These are phyloP conservation scores for Penicillium paxilli DNA, from an alignment of 495 filamentous ascomycete genomes.

Conservation along the genomic window DNA sequence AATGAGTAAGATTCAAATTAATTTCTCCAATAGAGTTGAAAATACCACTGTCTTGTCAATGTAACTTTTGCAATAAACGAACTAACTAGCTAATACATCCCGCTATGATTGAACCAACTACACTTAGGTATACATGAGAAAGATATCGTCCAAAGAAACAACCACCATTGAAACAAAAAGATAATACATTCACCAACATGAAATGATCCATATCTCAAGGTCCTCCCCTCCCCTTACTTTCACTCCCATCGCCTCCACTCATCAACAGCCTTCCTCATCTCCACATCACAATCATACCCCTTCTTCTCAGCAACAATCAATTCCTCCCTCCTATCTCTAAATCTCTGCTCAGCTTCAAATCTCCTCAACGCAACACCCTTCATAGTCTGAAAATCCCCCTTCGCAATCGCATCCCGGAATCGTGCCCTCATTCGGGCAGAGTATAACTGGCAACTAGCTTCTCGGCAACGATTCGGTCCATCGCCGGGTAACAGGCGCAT, in stretches of 20 bases:
- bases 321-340: slow-evolving; percentile 45
- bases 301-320: slow-evolving; percentile 40
- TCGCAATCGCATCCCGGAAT: slow-evolving; percentile 58
- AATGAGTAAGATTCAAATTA: no score
- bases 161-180: slow-evolving; percentile 3
- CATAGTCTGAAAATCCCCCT: slow-evolving; percentile 57
- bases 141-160: no score
- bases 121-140: no score
- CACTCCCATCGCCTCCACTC: slow-evolving; percentile 60
- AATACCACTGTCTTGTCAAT: no score
- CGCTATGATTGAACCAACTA: no score
- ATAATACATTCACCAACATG: background rate
- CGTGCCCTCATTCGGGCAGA: slow-evolving; percentile 70
- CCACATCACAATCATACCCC: slow-evolving; percentile 47
- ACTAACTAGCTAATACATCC: no score
- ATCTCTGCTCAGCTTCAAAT: slow-evolving; percentile 46
- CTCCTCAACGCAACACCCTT: slow-evolving; percentile 35
- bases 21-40: no score
- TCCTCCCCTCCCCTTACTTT: background rate
- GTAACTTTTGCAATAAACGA: no score
- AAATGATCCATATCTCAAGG: background rate
- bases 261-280: slow-evolving; percentile 46
- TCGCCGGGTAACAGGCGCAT: slow-evolving; percentile 47
- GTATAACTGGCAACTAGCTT: slow-evolving; percentile 70
- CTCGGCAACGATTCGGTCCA: slow-evolving; percentile 41